These are phyloP conservation scores for Saururus chinensis DNA, from an alignment of 164 flowering plant genomes.

Conservation along the genomic window DNA sequence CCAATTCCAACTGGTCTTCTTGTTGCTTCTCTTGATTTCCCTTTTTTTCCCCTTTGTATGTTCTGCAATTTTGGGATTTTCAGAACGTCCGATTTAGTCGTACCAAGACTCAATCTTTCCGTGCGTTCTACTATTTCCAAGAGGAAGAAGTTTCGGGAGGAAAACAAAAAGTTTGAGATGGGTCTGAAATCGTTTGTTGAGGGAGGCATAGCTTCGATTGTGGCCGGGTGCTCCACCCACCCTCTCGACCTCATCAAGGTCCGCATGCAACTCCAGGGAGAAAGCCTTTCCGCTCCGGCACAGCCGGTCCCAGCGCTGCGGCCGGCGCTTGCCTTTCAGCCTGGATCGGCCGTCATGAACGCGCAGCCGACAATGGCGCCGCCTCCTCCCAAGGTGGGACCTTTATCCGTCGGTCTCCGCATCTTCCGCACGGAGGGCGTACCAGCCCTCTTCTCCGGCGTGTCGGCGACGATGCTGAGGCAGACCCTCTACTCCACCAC, in stretches of 20 bases:
- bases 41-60: not conserved
- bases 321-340: not conserved
- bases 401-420: conserved; percentile 34
- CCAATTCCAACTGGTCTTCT: conserved; percentile 15
- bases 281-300: conserved; percentile 41
- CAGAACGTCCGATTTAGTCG: too few relatives aligned
- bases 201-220: conserved; percentile 59
- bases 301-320: conserved; percentile 1
- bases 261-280: conserved; percentile 74
- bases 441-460: conserved; percentile 61
- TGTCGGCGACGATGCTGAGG: conserved; percentile 82
- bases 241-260: conserved; percentile 79
- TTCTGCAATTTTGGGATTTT: not conserved
- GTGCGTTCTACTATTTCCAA: too few relatives aligned
- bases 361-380: conserved; percentile 12
- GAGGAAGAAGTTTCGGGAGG: too few relatives aligned
- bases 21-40: not conserved
- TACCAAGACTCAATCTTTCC: too few relatives aligned
- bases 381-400: conserved; percentile 29
- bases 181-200: conserved; percentile 58
- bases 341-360: not conserved
- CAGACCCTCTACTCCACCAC: conserved; percentile 82
- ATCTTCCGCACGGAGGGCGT: conserved; percentile 55
- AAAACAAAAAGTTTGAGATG: conserved; percentile 15
- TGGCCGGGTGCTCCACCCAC: conserved; percentile 71